phyloP scores from a whole-genome alignment of 2,329 filamentous ascomycete species.

The Xylariaceae sp. region DNA sequence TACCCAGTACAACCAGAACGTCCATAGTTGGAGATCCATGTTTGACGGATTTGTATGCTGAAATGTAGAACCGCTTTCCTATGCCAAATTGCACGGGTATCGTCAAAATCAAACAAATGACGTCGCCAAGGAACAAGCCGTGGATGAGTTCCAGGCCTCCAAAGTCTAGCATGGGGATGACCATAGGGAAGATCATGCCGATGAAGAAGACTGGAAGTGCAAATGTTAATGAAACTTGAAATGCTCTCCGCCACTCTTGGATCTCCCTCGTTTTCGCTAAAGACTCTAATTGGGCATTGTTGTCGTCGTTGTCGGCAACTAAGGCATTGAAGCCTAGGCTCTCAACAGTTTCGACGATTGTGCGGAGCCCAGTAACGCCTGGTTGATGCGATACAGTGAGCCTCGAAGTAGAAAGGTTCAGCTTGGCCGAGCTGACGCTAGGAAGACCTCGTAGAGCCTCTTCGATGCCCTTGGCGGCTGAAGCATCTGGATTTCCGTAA shows the following conservation, averaged over 20 bases:
- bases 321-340: slow-evolving; percentile 86
- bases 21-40: slow-evolving; percentile 97
- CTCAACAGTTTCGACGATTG: slow-evolving; percentile 83
- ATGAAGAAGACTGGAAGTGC: slow-evolving; percentile 90
- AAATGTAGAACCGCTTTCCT: slow-evolving; percentile 90
- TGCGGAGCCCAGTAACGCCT: slow-evolving; percentile 76
- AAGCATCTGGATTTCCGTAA: slow-evolving; percentile 78
- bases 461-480: slow-evolving; percentile 76
- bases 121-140: slow-evolving; percentile 86
- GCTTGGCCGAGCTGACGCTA: slow-evolving; percentile 75
- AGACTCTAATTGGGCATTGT: slow-evolving; percentile 94
- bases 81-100: slow-evolving; percentile 97
- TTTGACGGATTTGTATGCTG: slow-evolving; percentile 90
- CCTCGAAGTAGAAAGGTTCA: slow-evolving; percentile 77
- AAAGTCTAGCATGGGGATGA: slow-evolving; percentile 76
- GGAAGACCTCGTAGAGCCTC: slow-evolving; percentile 66
- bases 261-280: slow-evolving; percentile 97
- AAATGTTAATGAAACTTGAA: slow-evolving; percentile 78
- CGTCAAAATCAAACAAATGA: slow-evolving; percentile 83
- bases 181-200: slow-evolving; percentile 95
- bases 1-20: slow-evolving; percentile 91
- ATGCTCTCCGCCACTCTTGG: slow-evolving; percentile 86
- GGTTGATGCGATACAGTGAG: slow-evolving; percentile 78
- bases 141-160: slow-evolving; percentile 70
- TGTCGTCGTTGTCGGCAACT: slow-evolving; percentile 90